Conservation (phyloP, 2,329 filamentous ascomycete genomes). For the Fusarium illudens region DNA sequence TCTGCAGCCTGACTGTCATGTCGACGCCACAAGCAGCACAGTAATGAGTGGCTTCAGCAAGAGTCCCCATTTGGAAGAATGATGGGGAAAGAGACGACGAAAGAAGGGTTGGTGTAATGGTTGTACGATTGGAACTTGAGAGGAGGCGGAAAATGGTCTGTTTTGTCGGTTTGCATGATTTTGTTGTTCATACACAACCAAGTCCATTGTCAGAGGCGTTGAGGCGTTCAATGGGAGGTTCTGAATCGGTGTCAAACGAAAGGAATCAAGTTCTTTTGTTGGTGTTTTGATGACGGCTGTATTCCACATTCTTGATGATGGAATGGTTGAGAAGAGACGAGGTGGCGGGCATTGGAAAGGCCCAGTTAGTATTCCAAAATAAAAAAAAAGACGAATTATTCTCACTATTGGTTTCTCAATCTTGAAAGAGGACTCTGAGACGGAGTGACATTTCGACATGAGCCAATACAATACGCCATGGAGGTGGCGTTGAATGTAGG, state of each 20-base stretch:
- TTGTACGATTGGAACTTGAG: conserved; percentile 28
- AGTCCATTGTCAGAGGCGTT: conserved; percentile 3
- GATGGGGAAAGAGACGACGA: conserved; percentile 8
- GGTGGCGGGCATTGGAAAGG: conserved; percentile 15
- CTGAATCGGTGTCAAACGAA: conserved; percentile 4
- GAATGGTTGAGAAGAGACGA: neutral
- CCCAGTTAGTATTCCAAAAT: neutral
- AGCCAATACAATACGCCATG: neutral
- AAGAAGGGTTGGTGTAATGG: conserved; percentile 25
- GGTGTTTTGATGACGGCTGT: conserved; percentile 3
- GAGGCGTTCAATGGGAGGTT: conserved; percentile 15
- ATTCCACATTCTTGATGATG: conserved; percentile 9
- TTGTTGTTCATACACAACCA: conserved; percentile 28
- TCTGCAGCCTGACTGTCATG: conserved; percentile 11
- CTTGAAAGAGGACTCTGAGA: neutral
- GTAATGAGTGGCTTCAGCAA: conserved; percentile 10
- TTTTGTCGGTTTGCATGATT: conserved; percentile 17
- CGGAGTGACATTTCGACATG: neutral
- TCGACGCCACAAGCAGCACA: conserved; percentile 5
- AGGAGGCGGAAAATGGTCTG: conserved; percentile 13
- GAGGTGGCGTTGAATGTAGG: neutral
- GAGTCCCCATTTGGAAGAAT: conserved; percentile 12
- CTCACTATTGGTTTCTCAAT: neutral
- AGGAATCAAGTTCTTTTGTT: neutral
- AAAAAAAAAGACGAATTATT: conserved; percentile 9